Base-by-base conservation (phyloP, 345 rosid genomes). In the Cardamine occulta region DNA sequence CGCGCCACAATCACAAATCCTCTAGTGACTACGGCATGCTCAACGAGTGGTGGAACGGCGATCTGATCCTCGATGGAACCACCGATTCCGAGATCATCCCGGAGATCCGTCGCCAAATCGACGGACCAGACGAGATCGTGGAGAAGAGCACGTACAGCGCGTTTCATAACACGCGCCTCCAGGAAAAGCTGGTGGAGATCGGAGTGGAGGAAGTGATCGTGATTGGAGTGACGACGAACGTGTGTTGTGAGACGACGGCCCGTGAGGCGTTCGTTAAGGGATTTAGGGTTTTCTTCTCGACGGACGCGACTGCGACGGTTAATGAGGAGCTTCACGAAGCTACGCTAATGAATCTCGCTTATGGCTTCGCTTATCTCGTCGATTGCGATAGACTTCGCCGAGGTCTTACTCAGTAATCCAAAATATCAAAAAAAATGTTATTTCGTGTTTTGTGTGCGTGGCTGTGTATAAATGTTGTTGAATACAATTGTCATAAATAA, bases 241-340 rank as follows among this genome's bases (percentile, higher is more conserved):
- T 89, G 35, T 91, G 97, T 78, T 89, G 95, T 54, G 97, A 91
- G 80, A 89, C 97, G 84, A 86, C 96, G 78, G 96, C 97, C 63
- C 88, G 96, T 8, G 91, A 86, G 0, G 96, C 93, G 58, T 91
- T 89, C 35, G 78, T 86, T 8, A 86, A 82, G 44, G 97, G 96
- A 7, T 89, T 63, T 29, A 63, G 97, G 42, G 97, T 89, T 54
- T 91, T 91, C 74, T 91, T 91, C 75, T 91, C 93, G 6, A 85
- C 88, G 23, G 97, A 89, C 56, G 89, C 90, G 14, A 91, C 97
- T 23, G 90, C 93, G 2, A 83, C 96, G 40, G 76, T 79, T 57
- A 67, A 81, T 62, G 4, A 31, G 77, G 93, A 91, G 74, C 67
- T 89, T 74, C 96, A 85, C 15, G 89, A 82, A 54, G 85, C 89